Base-by-base conservation (phyloP, 495 filamentous ascomycete genomes). In the Annulohypoxylon moriforme region DNA sequence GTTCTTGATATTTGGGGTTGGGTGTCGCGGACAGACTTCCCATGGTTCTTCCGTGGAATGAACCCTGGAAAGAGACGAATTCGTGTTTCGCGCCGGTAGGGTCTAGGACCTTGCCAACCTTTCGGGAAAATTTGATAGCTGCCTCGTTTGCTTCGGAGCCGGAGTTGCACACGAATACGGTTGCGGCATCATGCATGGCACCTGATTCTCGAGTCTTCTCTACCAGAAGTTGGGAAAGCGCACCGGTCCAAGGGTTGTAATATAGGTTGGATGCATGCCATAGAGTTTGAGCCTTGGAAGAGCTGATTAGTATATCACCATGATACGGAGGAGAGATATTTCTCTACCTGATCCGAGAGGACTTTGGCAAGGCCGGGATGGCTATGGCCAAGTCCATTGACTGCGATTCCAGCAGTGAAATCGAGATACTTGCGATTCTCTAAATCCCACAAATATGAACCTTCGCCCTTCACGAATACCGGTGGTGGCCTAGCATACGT, bases 31-130 rank as follows among this genome's bases (percentile, higher is more conserved):
- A 94, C 25, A 99, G 80, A 20, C 89, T 85, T 20, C 96, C 96
- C 93, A 98, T 96, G 20, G 96, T 97, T 59, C 96, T 91, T 69
- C 96, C 96, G 81, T 99, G 96, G 88, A 99, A 99, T 18, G 92
- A 93, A 75, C 91, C 89, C 66, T 91, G 77, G 85, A 98, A 99
- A 33, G 92, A 94, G 60, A 98, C 90, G 13, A 99, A 80, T 72
- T 97, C 94, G 69, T 88, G 79, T 80, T 98, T 97, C 4, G 80
- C 82, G 18, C 92, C 92, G 0, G 89, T 87, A 4, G 91, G 89
- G 59, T 92, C 88, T 38, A 87, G 42, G 11, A 88, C 83, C 76
- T 93, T 92, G 69, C 94, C 96, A 53, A 92, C 90, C 77, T 98
- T 99, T 47, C 96, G 89, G 11, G 93, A 89, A 77, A 99, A 98